These are phyloP conservation scores for Monosporozyma solicola DNA, from an alignment of 805 yeast species.

Conservation along the genomic window DNA sequence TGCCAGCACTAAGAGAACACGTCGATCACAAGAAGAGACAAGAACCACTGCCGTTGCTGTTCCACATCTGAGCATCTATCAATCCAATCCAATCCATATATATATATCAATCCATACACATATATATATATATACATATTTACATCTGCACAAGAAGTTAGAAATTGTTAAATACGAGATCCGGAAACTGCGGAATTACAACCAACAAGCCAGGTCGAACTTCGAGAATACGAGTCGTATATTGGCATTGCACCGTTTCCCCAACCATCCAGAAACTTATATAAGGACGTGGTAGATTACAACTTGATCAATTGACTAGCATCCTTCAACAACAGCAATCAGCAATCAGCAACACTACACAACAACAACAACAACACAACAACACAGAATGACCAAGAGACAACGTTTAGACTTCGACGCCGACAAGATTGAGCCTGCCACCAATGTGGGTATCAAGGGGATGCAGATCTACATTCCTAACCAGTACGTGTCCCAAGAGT, in stretches of 20 bases:
- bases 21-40: no score
- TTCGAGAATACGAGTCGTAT: neutral
- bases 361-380: neutral
- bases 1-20: no score
- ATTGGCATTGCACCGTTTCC: neutral
- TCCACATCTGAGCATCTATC: no score
- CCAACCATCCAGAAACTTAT: neutral
- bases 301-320: neutral
- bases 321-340: no score
- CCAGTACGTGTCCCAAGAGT: constrained; percentile 78
- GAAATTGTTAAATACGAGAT: neutral
- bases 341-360: neutral
- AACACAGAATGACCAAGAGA: constrained; percentile 5
- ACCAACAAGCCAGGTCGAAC: neutral
- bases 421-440: constrained; percentile 37
- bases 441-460: constrained; percentile 94
- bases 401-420: neutral
- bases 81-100: no score
- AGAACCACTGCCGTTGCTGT: no score
- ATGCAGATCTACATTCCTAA: constrained; percentile 86
- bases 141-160: no score
- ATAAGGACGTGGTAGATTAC: neutral
- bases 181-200: neutral
- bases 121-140: neutral
- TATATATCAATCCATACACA: no score